Base-by-base conservation (phyloP, 495 filamentous ascomycete genomes). In the Aspergillus kassunensis region DNA sequence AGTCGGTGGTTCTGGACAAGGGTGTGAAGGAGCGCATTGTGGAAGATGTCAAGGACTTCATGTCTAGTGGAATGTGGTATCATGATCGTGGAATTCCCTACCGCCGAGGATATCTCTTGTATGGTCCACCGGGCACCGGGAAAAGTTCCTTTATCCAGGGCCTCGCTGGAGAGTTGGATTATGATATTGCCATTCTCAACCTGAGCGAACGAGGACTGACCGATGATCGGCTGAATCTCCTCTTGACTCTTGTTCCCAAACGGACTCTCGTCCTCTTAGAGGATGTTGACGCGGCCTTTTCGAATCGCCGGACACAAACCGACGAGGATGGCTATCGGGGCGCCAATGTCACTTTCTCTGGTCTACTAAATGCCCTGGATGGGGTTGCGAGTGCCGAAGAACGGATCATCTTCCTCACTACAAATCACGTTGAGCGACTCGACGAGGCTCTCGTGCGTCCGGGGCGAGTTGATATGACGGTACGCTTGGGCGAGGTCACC, bases 81-180 rank as follows among this genome's bases (percentile, higher is more conserved):
- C 80, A 91, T 23, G 89, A 97, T 61, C 85, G 93, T 6, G 93
- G 93, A 6, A 95, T 98, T 56, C 93, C 93, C 1, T 98, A 97
- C 55, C 84, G 93, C 27, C 78, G 93, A 18, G 93, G 93, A 1
- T 98, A 97, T 67, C 77, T 98, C 33, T 79, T 98, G 4, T 91
- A 96, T 62, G 93, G 93, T 0, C 91, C 92, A 2, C 95, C 93
- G 0, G 93, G 93, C 2, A 95, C 89, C 13, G 93, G 93, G 18
- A 98, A 98, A 68, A 96, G 86, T 57, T 95, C 89, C 2, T 97
- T 98, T 65, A 95, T 97, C 43, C 91, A 96, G 70, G 91, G 95
- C 3, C 72, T 98, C 24, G 93, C 93, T 1, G 95, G 91, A 11
- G 83, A 91, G 54, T 69, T 98, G 45, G 88, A 97, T 61, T 97